These are phyloP conservation scores for Otatea glauca DNA, from an alignment of 176 grass and related monocot genomes.

Conservation along the genomic window DNA sequence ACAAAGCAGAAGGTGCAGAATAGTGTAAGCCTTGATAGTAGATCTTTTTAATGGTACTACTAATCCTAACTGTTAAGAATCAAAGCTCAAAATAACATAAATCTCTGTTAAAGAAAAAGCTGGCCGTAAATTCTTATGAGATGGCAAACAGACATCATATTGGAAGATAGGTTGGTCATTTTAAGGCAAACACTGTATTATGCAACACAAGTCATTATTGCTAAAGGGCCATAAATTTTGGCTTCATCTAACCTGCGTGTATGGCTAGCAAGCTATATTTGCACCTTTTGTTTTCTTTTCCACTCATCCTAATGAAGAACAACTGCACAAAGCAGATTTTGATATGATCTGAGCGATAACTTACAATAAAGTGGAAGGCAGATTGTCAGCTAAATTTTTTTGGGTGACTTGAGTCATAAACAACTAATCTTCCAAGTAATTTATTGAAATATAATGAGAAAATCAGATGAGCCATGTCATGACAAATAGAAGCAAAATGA, in stretches of 20 bases:
- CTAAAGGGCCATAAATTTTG: background rate
- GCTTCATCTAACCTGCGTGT: background rate
- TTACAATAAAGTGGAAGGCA: background rate
- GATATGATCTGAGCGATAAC: background rate
- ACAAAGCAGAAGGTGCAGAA: background rate
- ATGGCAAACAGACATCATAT: background rate
- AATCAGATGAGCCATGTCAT: background rate
- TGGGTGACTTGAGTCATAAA: constrained; percentile 5
- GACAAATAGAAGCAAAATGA: constrained; percentile 2
- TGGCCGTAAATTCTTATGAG: background rate
- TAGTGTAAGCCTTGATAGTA: background rate
- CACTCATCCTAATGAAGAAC: background rate
- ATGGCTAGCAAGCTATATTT: background rate
- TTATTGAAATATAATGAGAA: constrained; percentile 10
- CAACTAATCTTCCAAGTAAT: constrained; percentile 10
- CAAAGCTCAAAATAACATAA: constrained; percentile 4
- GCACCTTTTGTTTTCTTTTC: background rate
- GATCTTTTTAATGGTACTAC: background rate
- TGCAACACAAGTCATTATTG: background rate
- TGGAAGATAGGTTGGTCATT: background rate
- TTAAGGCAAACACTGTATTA: background rate
- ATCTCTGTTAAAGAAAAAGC: background rate
- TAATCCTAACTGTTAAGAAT: background rate
- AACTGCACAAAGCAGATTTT: background rate
- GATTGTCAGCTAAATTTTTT: background rate